Evolutionary conservation across 2,329 filamentous ascomycete genomes (phyloP).

Genomic region (Xylariaceae sp.): DNA sequence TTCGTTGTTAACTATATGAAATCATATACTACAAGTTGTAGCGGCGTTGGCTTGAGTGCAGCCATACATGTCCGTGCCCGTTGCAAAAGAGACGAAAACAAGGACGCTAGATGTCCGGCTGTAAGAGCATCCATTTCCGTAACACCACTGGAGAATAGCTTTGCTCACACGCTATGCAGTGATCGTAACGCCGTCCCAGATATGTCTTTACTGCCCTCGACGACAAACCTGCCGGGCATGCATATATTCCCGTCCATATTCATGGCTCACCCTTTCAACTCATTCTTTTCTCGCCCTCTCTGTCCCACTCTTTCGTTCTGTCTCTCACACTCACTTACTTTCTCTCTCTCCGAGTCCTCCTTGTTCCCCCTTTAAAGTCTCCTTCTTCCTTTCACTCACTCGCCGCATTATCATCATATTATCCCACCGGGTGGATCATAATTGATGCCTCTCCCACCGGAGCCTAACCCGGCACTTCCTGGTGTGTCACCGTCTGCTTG

Average conservation of each 20-base stretch:
- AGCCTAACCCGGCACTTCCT: conserved; percentile 49
- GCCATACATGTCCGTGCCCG: not conserved
- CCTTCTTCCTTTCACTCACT: not conserved
- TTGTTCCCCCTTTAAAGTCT: not conserved
- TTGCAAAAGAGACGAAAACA: conserved; percentile 5
- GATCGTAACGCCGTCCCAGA: conserved; percentile 16
- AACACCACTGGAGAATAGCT: conserved; percentile 11
- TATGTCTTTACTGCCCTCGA: not conserved
- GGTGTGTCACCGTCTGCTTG: conserved; percentile 46
- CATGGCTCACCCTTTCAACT: not conserved
- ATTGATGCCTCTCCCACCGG: conserved; percentile 38
- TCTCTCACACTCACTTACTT: not conserved
- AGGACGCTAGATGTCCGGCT: conserved; percentile 7
- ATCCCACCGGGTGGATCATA: conserved; percentile 58
- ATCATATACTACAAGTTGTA: not conserved
- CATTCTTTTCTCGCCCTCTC: not conserved
- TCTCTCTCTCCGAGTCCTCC: not conserved
- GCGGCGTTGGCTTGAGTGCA: conserved; percentile 2
- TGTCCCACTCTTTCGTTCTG: not conserved
- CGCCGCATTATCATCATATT: conserved; percentile 37
- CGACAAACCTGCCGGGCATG: not conserved
- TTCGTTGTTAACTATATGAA: not conserved
- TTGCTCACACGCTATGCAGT: conserved; percentile 23
- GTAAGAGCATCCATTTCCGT: conserved; percentile 6
- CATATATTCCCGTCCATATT: not conserved